A percentile compares a stretch with the other conserved stretches of the same genome.
phyloP scores from a whole-genome alignment of 169 alveolate genomes.

The Cryptosporidium bovis region DNA sequence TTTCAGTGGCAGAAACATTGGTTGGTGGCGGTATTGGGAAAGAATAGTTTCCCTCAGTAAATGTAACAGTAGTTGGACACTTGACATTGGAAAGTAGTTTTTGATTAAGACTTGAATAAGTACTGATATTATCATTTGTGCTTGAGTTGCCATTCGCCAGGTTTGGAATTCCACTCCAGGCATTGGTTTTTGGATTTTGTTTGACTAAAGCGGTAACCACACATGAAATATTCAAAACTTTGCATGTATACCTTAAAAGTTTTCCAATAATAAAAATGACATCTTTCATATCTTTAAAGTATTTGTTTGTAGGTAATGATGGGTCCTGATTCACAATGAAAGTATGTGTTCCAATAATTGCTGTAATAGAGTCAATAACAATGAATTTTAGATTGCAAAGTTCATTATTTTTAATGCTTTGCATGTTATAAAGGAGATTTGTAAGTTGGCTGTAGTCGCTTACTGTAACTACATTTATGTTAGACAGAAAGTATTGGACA shows the following conservation, averaged over 20 bases:
- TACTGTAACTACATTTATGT: conserved; percentile 36
- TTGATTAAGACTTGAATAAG: neutral
- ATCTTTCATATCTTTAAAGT: conserved; percentile 10
- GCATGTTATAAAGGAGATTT: conserved; percentile 26
- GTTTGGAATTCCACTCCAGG: neutral
- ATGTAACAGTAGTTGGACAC: conserved; percentile 28
- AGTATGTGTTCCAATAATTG: conserved; percentile 25
- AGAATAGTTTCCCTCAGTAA: neutral
- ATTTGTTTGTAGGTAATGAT: neutral
- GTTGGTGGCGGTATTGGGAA: conserved; percentile 54
- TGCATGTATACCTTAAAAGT: conserved; percentile 19
- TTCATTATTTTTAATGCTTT: neutral
- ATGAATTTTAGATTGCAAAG: conserved; percentile 7
- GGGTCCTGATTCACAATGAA: conserved; percentile 7
- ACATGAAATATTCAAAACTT: conserved; percentile 20
- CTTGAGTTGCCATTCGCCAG: neutral
- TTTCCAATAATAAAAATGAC: conserved; percentile 22
- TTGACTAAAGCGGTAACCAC: conserved; percentile 19
- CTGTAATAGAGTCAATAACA: conserved; percentile 62
- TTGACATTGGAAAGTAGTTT: neutral
- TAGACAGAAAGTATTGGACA: conserved; percentile 22
- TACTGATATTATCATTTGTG: neutral
- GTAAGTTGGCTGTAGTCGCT: conserved; percentile 6
- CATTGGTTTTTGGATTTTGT: neutral
- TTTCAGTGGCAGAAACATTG: conserved; percentile 15